Evolutionary conservation across 371 early-diverging fungal species (phyloP).

Genomic region (Mucor plumbeus): DNA sequence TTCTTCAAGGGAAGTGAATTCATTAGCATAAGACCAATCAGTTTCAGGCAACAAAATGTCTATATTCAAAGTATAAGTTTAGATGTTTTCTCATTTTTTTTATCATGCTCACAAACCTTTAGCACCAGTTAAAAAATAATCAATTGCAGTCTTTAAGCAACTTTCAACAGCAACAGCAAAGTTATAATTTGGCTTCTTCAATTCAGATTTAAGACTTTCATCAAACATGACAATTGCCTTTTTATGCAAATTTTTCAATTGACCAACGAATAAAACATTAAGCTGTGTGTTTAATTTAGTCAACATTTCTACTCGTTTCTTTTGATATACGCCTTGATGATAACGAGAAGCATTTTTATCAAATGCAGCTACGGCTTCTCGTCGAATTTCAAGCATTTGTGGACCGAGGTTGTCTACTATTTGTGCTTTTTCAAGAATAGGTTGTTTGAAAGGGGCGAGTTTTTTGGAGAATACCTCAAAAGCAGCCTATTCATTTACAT

Average conservation of each 20-base stretch:
- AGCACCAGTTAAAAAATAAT: constrained; percentile 23
- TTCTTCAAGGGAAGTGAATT: constrained; percentile 63
- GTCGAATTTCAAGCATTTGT: constrained; percentile 62
- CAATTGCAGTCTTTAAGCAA: constrained; percentile 50
- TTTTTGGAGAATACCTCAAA: constrained; percentile 70
- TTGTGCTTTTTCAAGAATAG: constrained; percentile 74
- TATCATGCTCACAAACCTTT: constrained; percentile 19
- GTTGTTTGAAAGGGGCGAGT: constrained; percentile 67
- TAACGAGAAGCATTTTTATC: constrained; percentile 93
- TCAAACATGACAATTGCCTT: constrained; percentile 70
- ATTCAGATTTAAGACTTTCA: constrained; percentile 37
- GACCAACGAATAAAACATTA: constrained; percentile 79
- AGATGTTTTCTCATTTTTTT: background rate
- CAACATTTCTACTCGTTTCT: constrained; percentile 82
- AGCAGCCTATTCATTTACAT: constrained; percentile 47
- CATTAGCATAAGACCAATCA: constrained; percentile 80
- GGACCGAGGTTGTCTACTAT: constrained; percentile 79
- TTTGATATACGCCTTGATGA: constrained; percentile 84
- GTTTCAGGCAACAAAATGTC: constrained; percentile 66
- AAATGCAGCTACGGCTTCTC: constrained; percentile 70
- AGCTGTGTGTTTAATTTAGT: constrained; percentile 77
- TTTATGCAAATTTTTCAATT: constrained; percentile 85
- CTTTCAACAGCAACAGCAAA: constrained; percentile 57
- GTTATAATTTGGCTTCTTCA: constrained; percentile 51
- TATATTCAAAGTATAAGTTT: background rate